A percentile compares a stretch with the other conserved stretches of the same genome.
phyloP scores from a whole-genome alignment of 495 filamentous ascomycete species.

The Penicillium riverlandense region DNA sequence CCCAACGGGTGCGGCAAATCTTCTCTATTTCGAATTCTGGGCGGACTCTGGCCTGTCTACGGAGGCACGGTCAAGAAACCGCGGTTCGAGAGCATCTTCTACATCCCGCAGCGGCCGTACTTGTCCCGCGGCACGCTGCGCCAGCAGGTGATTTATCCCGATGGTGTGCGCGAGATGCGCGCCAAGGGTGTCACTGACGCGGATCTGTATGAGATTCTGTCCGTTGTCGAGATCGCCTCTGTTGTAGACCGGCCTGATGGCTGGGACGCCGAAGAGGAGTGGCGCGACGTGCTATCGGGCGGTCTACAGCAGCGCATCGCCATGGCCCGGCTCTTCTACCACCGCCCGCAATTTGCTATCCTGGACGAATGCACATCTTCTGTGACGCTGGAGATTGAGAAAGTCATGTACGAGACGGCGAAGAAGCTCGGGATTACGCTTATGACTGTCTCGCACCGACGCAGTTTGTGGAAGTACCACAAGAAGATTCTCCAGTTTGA shows the following conservation, averaged over 20 bases:
- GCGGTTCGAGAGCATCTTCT: slow-evolving; percentile 85
- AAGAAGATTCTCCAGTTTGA: slow-evolving; percentile 92
- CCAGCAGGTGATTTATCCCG: slow-evolving; percentile 95
- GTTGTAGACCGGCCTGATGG: slow-evolving; percentile 77
- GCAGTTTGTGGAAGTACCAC: slow-evolving; percentile 96
- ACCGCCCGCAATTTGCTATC: slow-evolving; percentile 82
- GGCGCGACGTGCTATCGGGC: slow-evolving; percentile 83
- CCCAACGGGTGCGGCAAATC: slow-evolving; percentile 98
- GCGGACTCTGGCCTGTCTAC: slow-evolving; percentile 98
- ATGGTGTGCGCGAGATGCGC: slow-evolving; percentile 80
- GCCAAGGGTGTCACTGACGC: slow-evolving; percentile 75
- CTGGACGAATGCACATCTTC: slow-evolving; percentile 93
- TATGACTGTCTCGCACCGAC: slow-evolving; percentile 89
- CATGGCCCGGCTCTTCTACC: slow-evolving; percentile 96
- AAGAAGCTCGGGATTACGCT: slow-evolving; percentile 86
- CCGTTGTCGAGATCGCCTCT: slow-evolving; percentile 70
- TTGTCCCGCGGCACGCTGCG: slow-evolving; percentile 80
- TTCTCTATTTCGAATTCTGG: slow-evolving; percentile 89
- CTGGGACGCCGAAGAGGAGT: slow-evolving; percentile 95
- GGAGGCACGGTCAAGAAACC: slow-evolving; percentile 89
- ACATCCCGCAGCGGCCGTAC: slow-evolving; percentile 95
- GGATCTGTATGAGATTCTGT: slow-evolving; percentile 70
- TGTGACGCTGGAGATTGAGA: slow-evolving; percentile 89
- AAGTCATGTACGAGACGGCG: slow-evolving; percentile 93
- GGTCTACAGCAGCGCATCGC: slow-evolving; percentile 96